These are phyloP conservation scores for Theileria parva DNA, from an alignment of 169 alveolate species.

Conservation along the genomic window DNA sequence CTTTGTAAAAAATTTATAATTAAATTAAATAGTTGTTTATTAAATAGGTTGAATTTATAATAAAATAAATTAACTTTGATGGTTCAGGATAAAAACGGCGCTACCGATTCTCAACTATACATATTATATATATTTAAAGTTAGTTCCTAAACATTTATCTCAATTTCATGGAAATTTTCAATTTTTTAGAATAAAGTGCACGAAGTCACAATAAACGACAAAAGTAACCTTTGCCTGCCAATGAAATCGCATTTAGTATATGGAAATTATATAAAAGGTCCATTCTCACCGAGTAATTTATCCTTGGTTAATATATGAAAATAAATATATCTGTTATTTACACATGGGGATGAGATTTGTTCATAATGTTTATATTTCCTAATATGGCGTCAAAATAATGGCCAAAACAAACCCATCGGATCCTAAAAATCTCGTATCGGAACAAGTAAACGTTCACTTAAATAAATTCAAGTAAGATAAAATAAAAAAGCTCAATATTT, in stretches of 20 bases:
- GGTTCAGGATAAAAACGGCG: slow-evolving; percentile 3
- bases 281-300: slow-evolving; percentile 45
- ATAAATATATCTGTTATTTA: neutral
- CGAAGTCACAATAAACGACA: slow-evolving; percentile 59
- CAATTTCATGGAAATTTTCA: neutral
- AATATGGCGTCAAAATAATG: neutral
- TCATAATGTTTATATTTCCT: neutral
- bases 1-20: slow-evolving; percentile 18
- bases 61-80: neutral
- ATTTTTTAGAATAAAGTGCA: slow-evolving; percentile 50
- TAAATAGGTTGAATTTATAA: neutral
- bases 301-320: neutral
- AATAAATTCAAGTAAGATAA: slow-evolving; percentile 7
- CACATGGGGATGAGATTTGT: slow-evolving; percentile 9
- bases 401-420: neutral
- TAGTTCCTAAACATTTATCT: neutral
- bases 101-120: slow-evolving; percentile 55
- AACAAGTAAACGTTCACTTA: neutral
- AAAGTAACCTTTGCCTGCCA: slow-evolving; percentile 40
- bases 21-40: neutral
- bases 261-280: slow-evolving; percentile 66
- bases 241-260: slow-evolving; percentile 56
- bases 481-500: neutral
- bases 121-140: slow-evolving; percentile 56
- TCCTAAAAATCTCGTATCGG: neutral